Base-by-base conservation (phyloP, 805 yeast species). In the Yamadazyma ubonensis region DNA sequence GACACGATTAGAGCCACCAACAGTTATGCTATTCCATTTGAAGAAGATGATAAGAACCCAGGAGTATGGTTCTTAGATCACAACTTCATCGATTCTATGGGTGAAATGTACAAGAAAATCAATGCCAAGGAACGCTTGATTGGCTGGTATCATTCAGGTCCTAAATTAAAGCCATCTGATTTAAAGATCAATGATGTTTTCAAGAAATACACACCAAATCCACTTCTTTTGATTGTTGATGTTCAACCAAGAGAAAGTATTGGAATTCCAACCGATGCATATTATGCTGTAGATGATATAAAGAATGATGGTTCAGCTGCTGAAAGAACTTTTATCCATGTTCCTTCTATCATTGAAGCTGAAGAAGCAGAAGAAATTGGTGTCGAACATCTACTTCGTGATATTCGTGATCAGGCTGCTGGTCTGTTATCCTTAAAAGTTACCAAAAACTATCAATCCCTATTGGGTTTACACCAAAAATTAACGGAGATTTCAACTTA, bases 121-220 rank as follows among this genome's bases (percentile, higher is more conserved):
- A 95, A 90, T 67, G 99, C 99, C 14, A 90, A 87, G 66, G 99
- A 93, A 63, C 86, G 81, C 59, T 73, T 93, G 34, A 81, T 93
- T 58, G 99, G 99, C n/a, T 93, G 99, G 99, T 93, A 93, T 61
- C 99, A 93, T 63, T 83, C 96, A 6, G 99, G 99, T 4, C 97
- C 98, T 14, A 89, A 89, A 61, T 75, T 95, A 49, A 81, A 79
- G 53, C 76, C 90, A 1, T 83, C 95, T 11, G 99, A 93, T 59
- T 71, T 93, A 48, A 86, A 85, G 58, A 93, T 93, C 55, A 91
- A 91, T 59, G 96, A 93, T 49, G 70, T 68, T 2, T 89, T 93
- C 71, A 89, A 83, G 60, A 81, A 78, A 52, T 91, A 89, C 61
- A 79, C 90, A 0, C 65, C 81, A 4, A 79, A 83, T 45, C 97